Evolutionary conservation across 768 basidiomycete genomes (phyloP), one percentile per base, ranked within the genome.

Genomic region (Pisolithus albus): DNA sequence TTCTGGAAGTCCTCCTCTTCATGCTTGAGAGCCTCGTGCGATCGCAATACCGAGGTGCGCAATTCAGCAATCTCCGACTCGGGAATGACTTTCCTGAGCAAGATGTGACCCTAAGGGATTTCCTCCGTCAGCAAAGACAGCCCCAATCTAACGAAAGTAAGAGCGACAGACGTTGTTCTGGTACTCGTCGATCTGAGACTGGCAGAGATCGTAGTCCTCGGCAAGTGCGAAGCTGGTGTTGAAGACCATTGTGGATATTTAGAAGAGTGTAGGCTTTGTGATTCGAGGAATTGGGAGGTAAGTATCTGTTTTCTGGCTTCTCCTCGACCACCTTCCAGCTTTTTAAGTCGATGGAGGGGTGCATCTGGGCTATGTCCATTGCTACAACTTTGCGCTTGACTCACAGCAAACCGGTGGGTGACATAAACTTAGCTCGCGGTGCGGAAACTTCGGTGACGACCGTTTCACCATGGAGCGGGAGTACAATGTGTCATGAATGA

Each of bases 1-100:
- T 51, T 45, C 18, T 51, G 30, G 50, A 43, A 51, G 50, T 41
- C 34, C 21, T 51, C 50, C 10, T 51, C 50, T 23, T 43, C 42
- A 3, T n/a, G 36, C 19, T 44, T 19, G 23, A 51, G 50, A 23
- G 36, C 42, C 3, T 51, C 41, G 13, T 51, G 50, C 4, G 50
- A 19, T 36, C 18, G 28, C 30, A 51, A 36, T 3, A 51, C 50
- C 16, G 42, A 21, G 24, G 28, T 37, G 42, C 50, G 50, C 15
- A 51, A 23, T 34, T 51, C 50, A 16, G 41, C 41, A 23, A 47
- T 36, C 32, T 47, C 47, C 19, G 47, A 19, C 7, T 32, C 47
- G 16, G 47, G 32, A 38, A 47, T 19, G 34, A 47, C 47, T 7
- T 47, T 47, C 13, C 18, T 19, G 11, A 47, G 47, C 16, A 47